Evolutionary conservation across 305 asterid genomes (phyloP), one percentile per base, ranked within the genome.

Genomic region (Fraxinus velutina): DNA sequence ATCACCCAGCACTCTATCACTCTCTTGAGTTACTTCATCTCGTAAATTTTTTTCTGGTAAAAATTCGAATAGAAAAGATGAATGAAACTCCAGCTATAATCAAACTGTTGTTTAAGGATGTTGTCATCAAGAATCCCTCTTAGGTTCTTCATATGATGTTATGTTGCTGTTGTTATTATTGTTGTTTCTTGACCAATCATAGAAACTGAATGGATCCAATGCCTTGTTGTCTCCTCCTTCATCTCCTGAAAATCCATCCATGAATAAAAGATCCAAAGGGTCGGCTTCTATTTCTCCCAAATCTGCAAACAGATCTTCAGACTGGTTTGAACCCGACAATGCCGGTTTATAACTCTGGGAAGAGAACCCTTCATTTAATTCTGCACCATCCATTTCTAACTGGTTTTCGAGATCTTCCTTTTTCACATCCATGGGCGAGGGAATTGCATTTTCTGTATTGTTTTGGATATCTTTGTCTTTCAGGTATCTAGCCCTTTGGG

Each of bases 301-400:
- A 52, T 87, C 90, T 1, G 92, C 92, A 47, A 89, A 91, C 86
- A 91, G 89, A 78, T 90, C 94, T 27, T 88, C 93, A 4, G 89
- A 68, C 0, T 85, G 88, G 50, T 84, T 81, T 21, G 90, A 72
- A 1, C 85, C 88, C 0, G 89, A 88, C 84, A 90, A 80, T 2
- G 84, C 36, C 10, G 94, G 93, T 85, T 87, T 88, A 82, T 92
- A 92, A 80, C 89, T 87, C 4, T 79, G 81, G 60, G 60, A 15
- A 21, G 82, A 82, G 78, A 91, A 80, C 57, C 84, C 92, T 57
- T 85, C 77, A 19, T 78, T 82, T 15, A 82, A 79, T 4, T 87
- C 88, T 0, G 50, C 77, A 32, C 80, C 86, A 0, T 83, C 85
- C 85, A 79, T 80, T n/a, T 83, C 88, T 8, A 81, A 32, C 12